A percentile compares a stretch with the other conserved stretches of the same genome.
These are phyloP conservation scores for Ogataea philodendri DNA, from an alignment of 805 yeast species.

Conservation along the genomic window DNA sequence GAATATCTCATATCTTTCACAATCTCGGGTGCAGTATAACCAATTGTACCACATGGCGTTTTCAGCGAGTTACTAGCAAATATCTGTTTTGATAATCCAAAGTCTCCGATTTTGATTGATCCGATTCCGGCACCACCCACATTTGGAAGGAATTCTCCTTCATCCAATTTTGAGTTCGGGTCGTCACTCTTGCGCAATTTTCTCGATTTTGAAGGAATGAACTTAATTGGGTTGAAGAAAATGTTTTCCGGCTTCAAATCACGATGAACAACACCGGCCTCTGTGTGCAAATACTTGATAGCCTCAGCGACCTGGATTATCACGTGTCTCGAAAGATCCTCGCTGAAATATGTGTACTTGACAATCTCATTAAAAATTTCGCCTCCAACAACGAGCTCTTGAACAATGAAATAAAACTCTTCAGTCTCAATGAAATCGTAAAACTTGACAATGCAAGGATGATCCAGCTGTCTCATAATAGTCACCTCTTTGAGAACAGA, in stretches of 20 bases:
- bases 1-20: conserved; percentile 91
- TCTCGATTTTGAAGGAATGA: conserved; percentile 38
- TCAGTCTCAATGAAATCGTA: conserved; percentile 65
- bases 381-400: conserved; percentile 75
- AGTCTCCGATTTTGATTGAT: conserved; percentile 85
- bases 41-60: conserved; percentile 99
- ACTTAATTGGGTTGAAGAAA: conserved; percentile 59
- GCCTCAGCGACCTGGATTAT: conserved; percentile 71
- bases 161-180: conserved; percentile 69
- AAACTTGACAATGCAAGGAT: conserved; percentile 61
- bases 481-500: conserved; percentile 79
- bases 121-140: conserved; percentile 95
- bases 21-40: conserved; percentile 97
- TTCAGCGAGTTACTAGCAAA: conserved; percentile 78
- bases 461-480: conserved; percentile 65
- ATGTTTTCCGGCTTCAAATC: conserved; percentile 83
- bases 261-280: conserved; percentile 76
- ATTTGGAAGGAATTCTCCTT: conserved; percentile 77
- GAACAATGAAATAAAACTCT: conserved; percentile 62
- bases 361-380: conserved; percentile 80
- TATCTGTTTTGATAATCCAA: conserved; percentile 89
- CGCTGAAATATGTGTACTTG: conserved; percentile 72
- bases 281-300: conserved; percentile 65
- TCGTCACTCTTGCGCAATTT: conserved; percentile 65
- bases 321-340: conserved; percentile 68